phyloP scores from a whole-genome alignment of 129 eudicot species.

The Artemisia tridentata region DNA sequence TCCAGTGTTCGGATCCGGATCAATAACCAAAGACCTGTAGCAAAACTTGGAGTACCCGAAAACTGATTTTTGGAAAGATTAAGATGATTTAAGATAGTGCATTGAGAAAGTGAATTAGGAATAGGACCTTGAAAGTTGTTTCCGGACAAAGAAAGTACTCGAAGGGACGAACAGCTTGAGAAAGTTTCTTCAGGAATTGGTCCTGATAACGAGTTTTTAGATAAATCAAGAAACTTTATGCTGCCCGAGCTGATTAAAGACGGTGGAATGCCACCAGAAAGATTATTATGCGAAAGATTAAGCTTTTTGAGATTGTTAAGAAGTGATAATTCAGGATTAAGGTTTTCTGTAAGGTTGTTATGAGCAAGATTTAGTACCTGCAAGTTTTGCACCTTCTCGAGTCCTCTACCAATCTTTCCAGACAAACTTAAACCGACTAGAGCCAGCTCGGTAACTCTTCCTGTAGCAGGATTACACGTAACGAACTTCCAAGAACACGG shows the following conservation, averaged over 20 bases:
- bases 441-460: slow-evolving; percentile 52
- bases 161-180: slow-evolving; percentile 44
- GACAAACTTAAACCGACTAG: slow-evolving; percentile 60
- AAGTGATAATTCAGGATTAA: slow-evolving; percentile 43
- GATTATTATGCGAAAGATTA: slow-evolving; percentile 57
- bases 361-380: slow-evolving; percentile 64
- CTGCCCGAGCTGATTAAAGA: slow-evolving; percentile 31
- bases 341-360: slow-evolving; percentile 61
- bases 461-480: slow-evolving; percentile 58
- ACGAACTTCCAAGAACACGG: slow-evolving; percentile 81
- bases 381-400: slow-evolving; percentile 55
- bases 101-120: slow-evolving; percentile 60
- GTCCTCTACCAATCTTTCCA: slow-evolving; percentile 77
- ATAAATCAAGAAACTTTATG: slow-evolving; percentile 70
- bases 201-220: slow-evolving; percentile 61
- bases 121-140: slow-evolving; percentile 65
- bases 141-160: slow-evolving; percentile 56
- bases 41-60: slow-evolving; percentile 56
- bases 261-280: slow-evolving; percentile 56
- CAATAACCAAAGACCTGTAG: slow-evolving; percentile 45
- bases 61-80: slow-evolving; percentile 73
- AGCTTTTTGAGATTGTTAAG: slow-evolving; percentile 49
- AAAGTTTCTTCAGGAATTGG: slow-evolving; percentile 49
- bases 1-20: slow-evolving; percentile 72
- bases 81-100: slow-evolving; percentile 52